A percentile compares a stretch with the other conserved stretches of the same genome.
Conservation (phyloP, 202 grass and related monocot genomes). For the Digitaria exilis region DNA sequence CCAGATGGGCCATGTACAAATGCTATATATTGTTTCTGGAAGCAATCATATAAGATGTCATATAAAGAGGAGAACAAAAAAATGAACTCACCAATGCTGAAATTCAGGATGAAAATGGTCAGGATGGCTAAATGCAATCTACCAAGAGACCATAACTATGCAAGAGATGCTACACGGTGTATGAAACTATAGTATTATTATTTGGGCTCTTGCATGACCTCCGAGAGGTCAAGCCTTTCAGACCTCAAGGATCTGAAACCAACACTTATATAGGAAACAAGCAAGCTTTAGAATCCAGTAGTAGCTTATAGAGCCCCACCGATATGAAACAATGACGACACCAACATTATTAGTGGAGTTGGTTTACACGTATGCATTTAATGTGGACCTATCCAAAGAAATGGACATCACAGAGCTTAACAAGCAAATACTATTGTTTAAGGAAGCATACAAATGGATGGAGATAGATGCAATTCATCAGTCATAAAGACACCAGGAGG, state of each 20-base stretch:
- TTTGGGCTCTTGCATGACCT: slow-evolving; percentile 15
- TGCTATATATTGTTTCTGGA: background rate
- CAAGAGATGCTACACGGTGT: background rate
- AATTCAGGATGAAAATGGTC: background rate
- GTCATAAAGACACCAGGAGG: slow-evolving; percentile 23
- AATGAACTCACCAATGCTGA: background rate
- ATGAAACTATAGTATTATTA: background rate
- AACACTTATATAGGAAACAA: slow-evolving; percentile 40
- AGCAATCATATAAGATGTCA: background rate
- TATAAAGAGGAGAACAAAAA: background rate
- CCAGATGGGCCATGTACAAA: background rate
- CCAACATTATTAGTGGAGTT: slow-evolving; percentile 45
- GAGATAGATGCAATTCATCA: background rate
- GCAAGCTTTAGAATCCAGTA: slow-evolving; percentile 9
- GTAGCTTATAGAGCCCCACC: slow-evolving; percentile 21
- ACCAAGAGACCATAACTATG: slow-evolving; percentile 3
- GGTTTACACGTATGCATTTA: slow-evolving; percentile 37
- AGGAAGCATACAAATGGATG: slow-evolving; percentile 6
- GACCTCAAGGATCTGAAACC: background rate
- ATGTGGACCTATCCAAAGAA: slow-evolving; percentile 37
- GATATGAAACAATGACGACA: slow-evolving; percentile 29
- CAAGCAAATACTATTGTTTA: background rate
- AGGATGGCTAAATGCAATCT: background rate
- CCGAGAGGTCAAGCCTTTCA: background rate
- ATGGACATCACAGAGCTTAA: slow-evolving; percentile 27